Conservation (phyloP, 345 rosid species). For the Eucalyptus paniculata region DNA sequence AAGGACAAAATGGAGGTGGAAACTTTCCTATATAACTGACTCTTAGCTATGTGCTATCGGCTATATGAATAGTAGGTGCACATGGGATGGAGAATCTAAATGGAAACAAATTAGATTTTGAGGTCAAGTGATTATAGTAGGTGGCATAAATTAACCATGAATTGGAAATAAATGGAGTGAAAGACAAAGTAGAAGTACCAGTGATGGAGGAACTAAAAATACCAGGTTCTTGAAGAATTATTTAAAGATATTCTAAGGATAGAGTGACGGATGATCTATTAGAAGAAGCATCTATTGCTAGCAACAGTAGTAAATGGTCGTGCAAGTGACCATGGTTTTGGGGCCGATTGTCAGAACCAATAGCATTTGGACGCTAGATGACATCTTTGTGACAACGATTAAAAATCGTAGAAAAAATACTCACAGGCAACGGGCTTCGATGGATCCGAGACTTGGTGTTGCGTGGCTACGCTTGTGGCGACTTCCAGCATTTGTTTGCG, state of each 20-base stretch:
- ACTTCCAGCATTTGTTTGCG: neutral
- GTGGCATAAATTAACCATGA: neutral
- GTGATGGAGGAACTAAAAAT: neutral
- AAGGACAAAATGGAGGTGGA: neutral
- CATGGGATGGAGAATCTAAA: neutral
- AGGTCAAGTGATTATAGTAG: neutral
- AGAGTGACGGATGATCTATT: neutral
- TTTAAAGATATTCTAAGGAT: neutral
- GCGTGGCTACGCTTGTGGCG: neutral
- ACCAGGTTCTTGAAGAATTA: neutral
- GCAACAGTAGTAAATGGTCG: neutral
- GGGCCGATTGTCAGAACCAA: too few relatives aligned
- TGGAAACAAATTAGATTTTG: neutral
- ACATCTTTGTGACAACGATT: too few relatives aligned
- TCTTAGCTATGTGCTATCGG: neutral
- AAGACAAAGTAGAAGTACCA: neutral
- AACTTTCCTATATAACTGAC: neutral
- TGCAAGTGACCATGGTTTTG: neutral
- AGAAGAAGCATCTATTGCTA: neutral
- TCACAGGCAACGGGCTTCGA: neutral
- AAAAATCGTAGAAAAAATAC: neutral
- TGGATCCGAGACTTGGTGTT: neutral
- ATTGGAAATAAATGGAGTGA: neutral
- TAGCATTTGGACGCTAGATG: too few relatives aligned
- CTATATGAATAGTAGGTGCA: neutral